Conservation (phyloP, 352 stramenopile genomes). For the Phytophthora foliorum region DNA sequence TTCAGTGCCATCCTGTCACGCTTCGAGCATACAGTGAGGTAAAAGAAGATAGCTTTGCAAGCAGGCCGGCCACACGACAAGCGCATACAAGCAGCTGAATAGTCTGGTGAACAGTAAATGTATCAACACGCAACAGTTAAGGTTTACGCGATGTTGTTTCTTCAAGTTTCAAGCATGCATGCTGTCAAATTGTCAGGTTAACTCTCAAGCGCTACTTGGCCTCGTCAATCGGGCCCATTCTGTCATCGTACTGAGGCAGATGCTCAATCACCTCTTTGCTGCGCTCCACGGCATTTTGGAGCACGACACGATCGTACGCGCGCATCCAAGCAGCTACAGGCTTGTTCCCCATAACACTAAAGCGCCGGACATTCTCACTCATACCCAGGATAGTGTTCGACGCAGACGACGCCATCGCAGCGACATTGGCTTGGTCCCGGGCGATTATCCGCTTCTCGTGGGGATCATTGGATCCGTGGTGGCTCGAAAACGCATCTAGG, state of each 20-base stretch:
- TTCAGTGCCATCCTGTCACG: neutral
- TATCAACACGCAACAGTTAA: neutral
- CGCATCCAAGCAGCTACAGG: slow-evolving; percentile 62
- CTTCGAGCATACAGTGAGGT: too few relatives aligned
- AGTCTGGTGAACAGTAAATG: too few relatives aligned
- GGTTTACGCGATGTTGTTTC: neutral
- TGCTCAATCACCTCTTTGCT: slow-evolving; percentile 63
- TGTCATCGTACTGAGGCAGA: slow-evolving; percentile 30
- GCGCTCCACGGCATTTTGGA: slow-evolving; percentile 75
- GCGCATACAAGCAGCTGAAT: too few relatives aligned
- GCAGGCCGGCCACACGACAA: too few relatives aligned
- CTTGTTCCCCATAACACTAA: slow-evolving; percentile 31
- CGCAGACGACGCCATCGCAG: slow-evolving; percentile 31
- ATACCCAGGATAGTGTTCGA: slow-evolving; percentile 35
- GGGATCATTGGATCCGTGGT: slow-evolving; percentile 18
- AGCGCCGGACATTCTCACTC: slow-evolving; percentile 22
- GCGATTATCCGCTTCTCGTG: slow-evolving; percentile 5
- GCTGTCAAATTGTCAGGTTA: slow-evolving; percentile 11
- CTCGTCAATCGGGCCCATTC: slow-evolving; percentile 23
- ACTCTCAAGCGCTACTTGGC: slow-evolving; percentile 9
- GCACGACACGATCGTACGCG: slow-evolving; percentile 72
- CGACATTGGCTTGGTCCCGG: slow-evolving; percentile 19
- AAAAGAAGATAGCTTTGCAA: neutral
- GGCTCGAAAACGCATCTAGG: slow-evolving; percentile 66
- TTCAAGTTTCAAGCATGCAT: slow-evolving; percentile 11